Percentiles rank a stretch among this genome's conserved stretches.
Evolutionary conservation across 768 basidiomycete genomes (phyloP).

Genomic region (Exsudoporus frostii): DNA sequence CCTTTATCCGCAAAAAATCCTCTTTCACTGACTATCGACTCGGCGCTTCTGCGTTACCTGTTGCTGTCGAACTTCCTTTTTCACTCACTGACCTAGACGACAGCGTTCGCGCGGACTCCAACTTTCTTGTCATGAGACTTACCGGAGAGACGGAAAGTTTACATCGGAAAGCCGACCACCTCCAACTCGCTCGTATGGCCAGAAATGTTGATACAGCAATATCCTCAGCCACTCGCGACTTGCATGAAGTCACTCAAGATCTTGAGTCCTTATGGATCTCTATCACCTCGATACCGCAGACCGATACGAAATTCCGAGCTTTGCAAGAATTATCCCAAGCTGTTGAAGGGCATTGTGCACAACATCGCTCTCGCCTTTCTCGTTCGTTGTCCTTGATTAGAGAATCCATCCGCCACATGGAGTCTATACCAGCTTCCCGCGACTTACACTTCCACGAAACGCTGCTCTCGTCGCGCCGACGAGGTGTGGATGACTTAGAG

Average conservation of each 20-base stretch:
- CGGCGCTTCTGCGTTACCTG: slow-evolving; percentile 31
- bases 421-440: slow-evolving; percentile 40
- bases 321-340: slow-evolving; percentile 37
- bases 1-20: slow-evolving; percentile 33
- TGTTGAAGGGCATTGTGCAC: slow-evolving; percentile 35
- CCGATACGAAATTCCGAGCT: slow-evolving; percentile 29
- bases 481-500: slow-evolving; percentile 51
- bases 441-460: slow-evolving; percentile 46
- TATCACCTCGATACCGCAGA: slow-evolving; percentile 29
- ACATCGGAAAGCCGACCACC: slow-evolving; percentile 43
- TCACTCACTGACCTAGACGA: slow-evolving; percentile 60
- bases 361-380: slow-evolving; percentile 37
- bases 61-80: slow-evolving; percentile 46
- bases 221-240: slow-evolving; percentile 34
- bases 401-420: slow-evolving; percentile 54
- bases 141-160: slow-evolving; percentile 52
- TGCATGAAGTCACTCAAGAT: slow-evolving; percentile 39
- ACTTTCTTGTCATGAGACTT: slow-evolving; percentile 64
- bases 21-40: slow-evolving; percentile 36
- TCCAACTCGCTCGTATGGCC: slow-evolving; percentile 52
- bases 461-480: slow-evolving; percentile 47
- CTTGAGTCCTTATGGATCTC: slow-evolving; percentile 39
- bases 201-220: slow-evolving; percentile 49
- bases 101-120: slow-evolving; percentile 63
- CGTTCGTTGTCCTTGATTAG: slow-evolving; percentile 53